phyloP scores from a whole-genome alignment of 2,329 filamentous ascomycete genomes.

The Pseudomassariella vexata region DNA sequence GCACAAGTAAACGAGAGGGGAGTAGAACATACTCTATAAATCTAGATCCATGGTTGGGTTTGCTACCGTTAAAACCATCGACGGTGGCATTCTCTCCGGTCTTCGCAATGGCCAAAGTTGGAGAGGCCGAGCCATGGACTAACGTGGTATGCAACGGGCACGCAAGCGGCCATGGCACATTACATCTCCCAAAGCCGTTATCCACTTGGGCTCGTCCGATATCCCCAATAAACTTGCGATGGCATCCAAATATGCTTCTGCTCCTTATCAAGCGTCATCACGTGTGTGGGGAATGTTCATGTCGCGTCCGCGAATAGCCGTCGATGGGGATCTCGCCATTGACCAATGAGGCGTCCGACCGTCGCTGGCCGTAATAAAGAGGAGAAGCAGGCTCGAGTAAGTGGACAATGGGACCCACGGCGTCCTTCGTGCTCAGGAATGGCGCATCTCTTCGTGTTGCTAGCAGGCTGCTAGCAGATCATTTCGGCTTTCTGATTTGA shows the following conservation, averaged over 20 bases:
- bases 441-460: no score
- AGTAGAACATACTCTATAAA: no score
- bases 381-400: no score
- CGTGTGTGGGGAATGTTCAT: conserved; percentile 21
- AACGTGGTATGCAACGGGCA: background rate
- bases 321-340: conserved; percentile 14
- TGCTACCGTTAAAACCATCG: background rate
- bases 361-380: conserved; percentile 10
- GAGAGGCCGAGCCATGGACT: no score
- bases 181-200: conserved; percentile 1
- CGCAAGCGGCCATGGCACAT: background rate
- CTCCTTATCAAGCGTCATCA: conserved; percentile 22
- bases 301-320: conserved; percentile 22
- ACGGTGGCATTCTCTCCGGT: conserved; percentile 5
- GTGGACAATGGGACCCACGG: no score
- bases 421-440: no score
- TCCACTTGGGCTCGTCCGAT: conserved; percentile 10
- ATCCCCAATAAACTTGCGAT: conserved; percentile 19
- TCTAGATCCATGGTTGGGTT: no score
- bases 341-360: conserved; percentile 19
- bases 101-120: conserved; percentile 7
- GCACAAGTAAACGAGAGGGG: no score
- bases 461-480: no score
- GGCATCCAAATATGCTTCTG: conserved; percentile 15
- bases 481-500: no score